Base-by-base conservation (phyloP, 352 stramenopile species). In the Phytophthora pistaciae region DNA sequence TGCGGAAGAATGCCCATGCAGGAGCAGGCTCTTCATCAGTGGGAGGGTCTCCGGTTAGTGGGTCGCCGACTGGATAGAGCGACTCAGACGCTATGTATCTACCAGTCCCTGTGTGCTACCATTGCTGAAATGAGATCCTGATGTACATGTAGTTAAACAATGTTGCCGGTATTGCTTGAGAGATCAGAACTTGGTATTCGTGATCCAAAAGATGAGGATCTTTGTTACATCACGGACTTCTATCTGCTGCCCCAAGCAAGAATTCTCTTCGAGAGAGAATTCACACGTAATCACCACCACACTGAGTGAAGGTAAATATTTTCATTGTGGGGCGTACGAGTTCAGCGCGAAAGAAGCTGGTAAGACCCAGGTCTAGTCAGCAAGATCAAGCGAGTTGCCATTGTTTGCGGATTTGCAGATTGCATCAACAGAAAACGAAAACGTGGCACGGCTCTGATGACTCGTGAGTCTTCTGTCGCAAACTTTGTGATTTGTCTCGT, bases 1-100 rank as follows among this genome's bases (percentile, higher is more conserved):
- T 94, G 29, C 68, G 81, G 53, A 82, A 88, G 59, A 85, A 75
- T 64, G 64, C 77, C 38, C 62, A 65, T 14, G 40, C 63, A 57
- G 21, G 62, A 67, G 31, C 56, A 52, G 14, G 29, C 18, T 46
- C 59, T 70, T 74, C 74, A 21, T 56, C 64, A 58, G 54, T 70
- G 29, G 40, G 23, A 57, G 48, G 44, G 56, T 64, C 31, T 27
- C 33, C 65, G 21, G 31, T 66, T 23, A 9, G 21, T 56, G 57
- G 31, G 25, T 68, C 54, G 10, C 46, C 55, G 40, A 53, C 46
- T 66, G 56, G 53, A 55, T 78, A 72, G 40, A 52, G 7, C 44
- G 31, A 14, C 21, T 46, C 42, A 2, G 46, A 40, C 16, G 18
- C 25, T 55, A 7, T 63, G 40, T 58, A 58, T 60, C n/a, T 60